Conservation (phyloP, 805 yeast species). For the Kuraishia floccosa region DNA sequence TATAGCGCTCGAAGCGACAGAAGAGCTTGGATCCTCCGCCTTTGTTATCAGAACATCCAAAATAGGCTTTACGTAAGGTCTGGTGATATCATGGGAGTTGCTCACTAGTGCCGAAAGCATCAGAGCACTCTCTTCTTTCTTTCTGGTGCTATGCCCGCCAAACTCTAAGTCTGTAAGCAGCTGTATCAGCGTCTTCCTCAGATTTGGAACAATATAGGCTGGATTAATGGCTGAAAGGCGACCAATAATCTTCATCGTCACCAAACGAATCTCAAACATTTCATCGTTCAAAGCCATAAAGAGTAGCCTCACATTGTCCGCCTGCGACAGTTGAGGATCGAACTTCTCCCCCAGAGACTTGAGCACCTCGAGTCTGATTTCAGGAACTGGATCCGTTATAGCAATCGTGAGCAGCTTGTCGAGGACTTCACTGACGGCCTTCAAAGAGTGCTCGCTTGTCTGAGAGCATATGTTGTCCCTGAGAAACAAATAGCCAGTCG, state of each 20-base stretch:
- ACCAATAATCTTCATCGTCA: slow-evolving; percentile 71
- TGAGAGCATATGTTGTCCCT: slow-evolving; percentile 80
- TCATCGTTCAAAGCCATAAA: slow-evolving; percentile 92
- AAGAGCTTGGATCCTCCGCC: slow-evolving; percentile 58
- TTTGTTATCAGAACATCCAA: slow-evolving; percentile 73
- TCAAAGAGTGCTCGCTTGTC: slow-evolving; percentile 68
- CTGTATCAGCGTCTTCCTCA: slow-evolving; percentile 79
- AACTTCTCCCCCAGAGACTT: slow-evolving; percentile 61
- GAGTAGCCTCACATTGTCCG: slow-evolving; percentile 74
- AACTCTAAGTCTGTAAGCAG: slow-evolving; percentile 76
- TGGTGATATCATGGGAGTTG: slow-evolving; percentile 71
- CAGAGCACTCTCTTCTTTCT: slow-evolving; percentile 80
- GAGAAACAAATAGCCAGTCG: slow-evolving; percentile 67
- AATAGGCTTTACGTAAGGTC: slow-evolving; percentile 88
- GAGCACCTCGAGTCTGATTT: slow-evolving; percentile 73
- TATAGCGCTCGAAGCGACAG: slow-evolving; percentile 81
- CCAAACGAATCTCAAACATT: slow-evolving; percentile 69
- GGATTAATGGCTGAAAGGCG: slow-evolving; percentile 81
- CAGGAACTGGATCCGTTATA: slow-evolving; percentile 81
- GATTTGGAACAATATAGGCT: slow-evolving; percentile 88
- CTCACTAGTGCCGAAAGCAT: slow-evolving; percentile 63
- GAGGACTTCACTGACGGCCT: slow-evolving; percentile 76
- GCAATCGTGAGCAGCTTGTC: slow-evolving; percentile 73
- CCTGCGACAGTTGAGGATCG: slow-evolving; percentile 90
- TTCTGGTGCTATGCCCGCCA: slow-evolving; percentile 56